Conservation (phyloP, 768 basidiomycete species). For the Scleroderma citrinum region DNA sequence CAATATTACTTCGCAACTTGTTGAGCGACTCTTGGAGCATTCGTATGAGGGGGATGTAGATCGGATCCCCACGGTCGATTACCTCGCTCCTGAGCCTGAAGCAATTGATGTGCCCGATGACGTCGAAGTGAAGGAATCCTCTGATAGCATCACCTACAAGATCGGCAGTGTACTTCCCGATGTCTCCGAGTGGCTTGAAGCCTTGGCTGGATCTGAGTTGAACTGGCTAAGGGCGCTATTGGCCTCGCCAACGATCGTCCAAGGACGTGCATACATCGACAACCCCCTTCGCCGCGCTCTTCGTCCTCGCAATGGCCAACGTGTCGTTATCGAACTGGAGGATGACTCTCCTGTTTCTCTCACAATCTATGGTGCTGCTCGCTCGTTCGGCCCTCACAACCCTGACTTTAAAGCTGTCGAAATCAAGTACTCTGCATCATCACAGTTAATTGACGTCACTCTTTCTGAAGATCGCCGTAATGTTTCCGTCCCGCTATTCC, state of each 20-base stretch:
- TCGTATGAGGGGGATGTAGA: conserved; percentile 72
- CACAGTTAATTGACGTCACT: conserved; percentile 59
- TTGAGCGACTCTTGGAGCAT: conserved; percentile 69
- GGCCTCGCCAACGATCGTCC: conserved; percentile 77
- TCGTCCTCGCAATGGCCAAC: conserved; percentile 74
- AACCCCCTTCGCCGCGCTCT: conserved; percentile 89
- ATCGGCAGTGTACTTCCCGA: conserved; percentile 54
- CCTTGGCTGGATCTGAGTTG: conserved; percentile 73
- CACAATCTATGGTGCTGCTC: conserved; percentile 68
- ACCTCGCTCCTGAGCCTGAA: conserved; percentile 57
- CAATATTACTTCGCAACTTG: conserved; percentile 74
- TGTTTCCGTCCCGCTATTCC: conserved; percentile 68
- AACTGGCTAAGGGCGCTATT: conserved; percentile 86
- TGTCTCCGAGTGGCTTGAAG: conserved; percentile 71
- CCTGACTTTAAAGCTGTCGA: conserved; percentile 78
- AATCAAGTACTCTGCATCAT: conserved; percentile 49
- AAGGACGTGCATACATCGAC: conserved; percentile 78
- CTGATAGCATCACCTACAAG: conserved; percentile 42
- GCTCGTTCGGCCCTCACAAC: conserved; percentile 72
- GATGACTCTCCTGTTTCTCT: conserved; percentile 51
- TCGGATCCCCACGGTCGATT: conserved; percentile 77
- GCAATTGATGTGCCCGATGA: conserved; percentile 33
- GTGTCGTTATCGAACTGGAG: conserved; percentile 54
- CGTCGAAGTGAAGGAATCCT: conserved; percentile 37
- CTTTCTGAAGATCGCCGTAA: conserved; percentile 81